Evolutionary conservation across 1,284 basidiomycete genomes (phyloP).

Genomic region (Apiotrichum gracile): DNA sequence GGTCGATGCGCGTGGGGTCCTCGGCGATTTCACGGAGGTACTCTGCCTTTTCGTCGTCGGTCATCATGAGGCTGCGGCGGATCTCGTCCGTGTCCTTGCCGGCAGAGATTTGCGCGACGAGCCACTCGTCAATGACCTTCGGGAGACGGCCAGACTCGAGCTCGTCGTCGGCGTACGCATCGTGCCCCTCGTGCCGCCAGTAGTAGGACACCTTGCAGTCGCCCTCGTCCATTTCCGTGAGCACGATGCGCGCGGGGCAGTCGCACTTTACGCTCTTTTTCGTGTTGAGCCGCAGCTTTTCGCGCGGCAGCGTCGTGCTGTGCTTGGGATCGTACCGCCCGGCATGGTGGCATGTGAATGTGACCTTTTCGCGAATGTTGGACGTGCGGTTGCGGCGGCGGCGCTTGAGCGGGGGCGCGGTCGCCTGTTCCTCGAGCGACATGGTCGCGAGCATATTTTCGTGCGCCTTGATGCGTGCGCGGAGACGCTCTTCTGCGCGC

Average conservation of each 20-base stretch:
- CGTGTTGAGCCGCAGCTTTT: conserved; percentile 40
- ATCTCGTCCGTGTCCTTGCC: conserved; percentile 40
- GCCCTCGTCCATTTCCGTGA: conserved; percentile 37
- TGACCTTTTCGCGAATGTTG: conserved; percentile 39
- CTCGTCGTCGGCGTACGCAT: conserved; percentile 37
- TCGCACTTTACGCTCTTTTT: conserved; percentile 45
- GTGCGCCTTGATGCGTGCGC: conserved; percentile 36
- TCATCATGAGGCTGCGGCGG: conserved; percentile 28
- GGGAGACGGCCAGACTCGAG: conserved; percentile 35
- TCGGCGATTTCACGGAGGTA: conserved; percentile 32
- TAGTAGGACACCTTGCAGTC: conserved; percentile 36
- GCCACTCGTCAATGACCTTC: conserved; percentile 41
- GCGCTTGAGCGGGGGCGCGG: conserved; percentile 34
- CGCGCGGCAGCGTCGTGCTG: conserved; percentile 29
- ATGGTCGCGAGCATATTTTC: conserved; percentile 27
- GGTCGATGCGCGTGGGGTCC: conserved; percentile 28
- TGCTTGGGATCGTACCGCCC: conserved; percentile 40
- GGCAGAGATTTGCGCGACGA: conserved; percentile 33
- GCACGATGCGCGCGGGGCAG: conserved; percentile 37
- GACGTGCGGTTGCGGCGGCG: conserved; percentile 33
- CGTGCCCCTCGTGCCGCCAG: conserved; percentile 44
- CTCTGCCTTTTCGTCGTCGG: conserved; percentile 35
- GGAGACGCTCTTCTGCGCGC: conserved; percentile 38
- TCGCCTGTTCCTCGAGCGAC: conserved; percentile 32
- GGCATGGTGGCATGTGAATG: conserved; percentile 44